Evolutionary conservation across 2,329 filamentous ascomycete species (phyloP), one percentile per base, ranked within the genome.

Genomic region (Paracoccidioides lutzii): DNA sequence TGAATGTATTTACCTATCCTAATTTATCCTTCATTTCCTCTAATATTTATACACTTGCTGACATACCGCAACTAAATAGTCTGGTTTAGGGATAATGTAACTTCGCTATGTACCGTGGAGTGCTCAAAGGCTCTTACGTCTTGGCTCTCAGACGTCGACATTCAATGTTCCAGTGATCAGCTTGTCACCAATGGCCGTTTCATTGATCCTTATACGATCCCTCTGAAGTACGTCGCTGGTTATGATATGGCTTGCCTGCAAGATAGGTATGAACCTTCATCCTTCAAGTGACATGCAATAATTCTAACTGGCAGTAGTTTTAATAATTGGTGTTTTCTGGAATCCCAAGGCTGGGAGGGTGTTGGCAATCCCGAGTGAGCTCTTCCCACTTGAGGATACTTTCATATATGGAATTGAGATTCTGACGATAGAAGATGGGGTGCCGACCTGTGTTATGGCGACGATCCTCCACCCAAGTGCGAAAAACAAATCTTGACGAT

Each of bases 341-440:
- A 60, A 53, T 59, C 59, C 15, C 59, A 61, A 42, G 52, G 51
- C 5, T 61, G 59, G 59, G 59, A 61, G 38, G 55, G 46, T n/a
- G 53, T 40, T 43, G 52, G 46, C 33, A 55, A 52, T 54, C 49
- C 45, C 28, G 57, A 53, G 59, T 59, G 53, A 45, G 45, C 38
- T 42, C 35, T 4, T 12, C 3, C 4, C 4, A 48, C 22, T 45
- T 5, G 33, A 37, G 22, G 22, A 22, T 22, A 38, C 38, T 12
- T 5, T 10, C 14, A 12, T 14, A 35, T 49, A 14, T 46, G 7
- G 6, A 7, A 30, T 38, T 22, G 15, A 5, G 9, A 14, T 33
- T 8, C 45, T 53, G 22, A 53, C 35, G 32, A 54, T 22, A 33
- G n/a, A 42, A 48, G 38, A 32, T 58, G 57, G 56, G 55, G 55